Base-by-base conservation (phyloP, 1,284 basidiomycete genomes). In the Rugosomyces carneus region DNA sequence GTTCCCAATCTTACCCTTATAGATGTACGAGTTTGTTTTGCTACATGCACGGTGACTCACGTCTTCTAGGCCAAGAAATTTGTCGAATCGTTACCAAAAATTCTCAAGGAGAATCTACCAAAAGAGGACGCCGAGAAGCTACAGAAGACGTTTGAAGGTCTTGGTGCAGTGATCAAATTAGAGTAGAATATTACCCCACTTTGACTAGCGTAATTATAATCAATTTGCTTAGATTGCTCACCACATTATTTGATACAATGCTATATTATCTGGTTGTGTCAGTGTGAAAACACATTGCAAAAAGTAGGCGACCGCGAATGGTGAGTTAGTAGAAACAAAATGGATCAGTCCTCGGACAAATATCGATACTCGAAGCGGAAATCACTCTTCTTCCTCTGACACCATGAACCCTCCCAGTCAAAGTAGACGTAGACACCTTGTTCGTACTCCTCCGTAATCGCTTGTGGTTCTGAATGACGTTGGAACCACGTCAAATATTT, bases 401-500 rank as follows among this genome's bases (percentile, higher is more conserved):
- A 96, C 96, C 95, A 98, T 51, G 89, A 90, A 49, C 90, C 90
- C 66, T 95, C 92, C 92, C 92, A 95, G 67, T 95, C 92, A 67
- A 95, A 95, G 75, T 95, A 94, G 44, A 93, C 89, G 64, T 94
- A 95, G 20, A 95, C 93, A 13, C 96, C 96, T 70, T 99, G 93
- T 69, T 99, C 96, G 64, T 98, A 99, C 67, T 99, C 96, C 60
- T 98, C 95, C 39, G 96, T 99, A 64, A 99, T 98, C 3, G 92
- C 93, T 63, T 96, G 93, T n/a, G 96, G 96, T 64, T 99, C 94
- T 18, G 92, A 94, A 61, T 97, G 93, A 44, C 96, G 81, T 67
- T 99, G 96, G 81, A 99, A 99, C 96, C 96, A 99, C 31, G 96
- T 99, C 52, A 99, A 70, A 66, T 98, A 99, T 70, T 99, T 98